A percentile compares a stretch with the other conserved stretches of the same genome.
These are phyloP conservation scores for Xylaria sp. DNA, from an alignment of 2,329 filamentous ascomycete genomes.

Conservation along the genomic window DNA sequence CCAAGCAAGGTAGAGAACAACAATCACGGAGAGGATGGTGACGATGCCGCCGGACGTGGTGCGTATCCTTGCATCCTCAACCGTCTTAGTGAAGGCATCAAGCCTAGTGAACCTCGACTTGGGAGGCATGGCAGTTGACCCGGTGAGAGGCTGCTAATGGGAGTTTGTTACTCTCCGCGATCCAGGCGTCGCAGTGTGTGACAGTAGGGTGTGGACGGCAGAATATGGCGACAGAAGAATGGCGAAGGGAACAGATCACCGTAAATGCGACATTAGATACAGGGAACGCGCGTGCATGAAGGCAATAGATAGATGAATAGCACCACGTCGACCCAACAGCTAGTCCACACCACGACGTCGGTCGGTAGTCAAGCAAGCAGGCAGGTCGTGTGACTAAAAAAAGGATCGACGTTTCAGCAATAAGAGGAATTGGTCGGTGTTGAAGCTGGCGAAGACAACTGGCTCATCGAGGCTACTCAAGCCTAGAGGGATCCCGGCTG, in stretches of 20 bases:
- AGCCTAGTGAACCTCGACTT: slow-evolving; percentile 96
- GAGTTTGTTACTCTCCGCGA: not conserved
- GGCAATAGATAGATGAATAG: not conserved
- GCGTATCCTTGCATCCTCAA: slow-evolving; percentile 95
- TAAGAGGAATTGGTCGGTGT: not conserved
- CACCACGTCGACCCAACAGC: slow-evolving; percentile 17
- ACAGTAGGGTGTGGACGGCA: not conserved
- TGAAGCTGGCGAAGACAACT: slow-evolving; percentile 33
- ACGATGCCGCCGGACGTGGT: slow-evolving; percentile 96
- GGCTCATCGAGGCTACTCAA: slow-evolving; percentile 28
- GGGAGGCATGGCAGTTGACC: slow-evolving; percentile 70
- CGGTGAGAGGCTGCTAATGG: slow-evolving; percentile 16
- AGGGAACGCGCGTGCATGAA: slow-evolving; percentile 21
- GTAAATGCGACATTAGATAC: slow-evolving; percentile 44
- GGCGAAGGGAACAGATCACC: slow-evolving; percentile 36
- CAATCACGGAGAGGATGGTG: slow-evolving; percentile 87
- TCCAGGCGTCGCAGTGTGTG: slow-evolving; percentile 5
- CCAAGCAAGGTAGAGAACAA: slow-evolving; percentile 89
- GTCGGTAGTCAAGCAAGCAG: not conserved
- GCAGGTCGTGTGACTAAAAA: not conserved
- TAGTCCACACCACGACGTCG: slow-evolving; percentile 10
- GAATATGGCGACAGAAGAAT: slow-evolving; percentile 16
- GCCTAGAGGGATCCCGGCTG: slow-evolving; percentile 17
- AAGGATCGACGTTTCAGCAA: not conserved
- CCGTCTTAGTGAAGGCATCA: slow-evolving; percentile 98